Base-by-base conservation (phyloP, 2,329 filamentous ascomycete genomes). In the Epichloe hybrida region DNA sequence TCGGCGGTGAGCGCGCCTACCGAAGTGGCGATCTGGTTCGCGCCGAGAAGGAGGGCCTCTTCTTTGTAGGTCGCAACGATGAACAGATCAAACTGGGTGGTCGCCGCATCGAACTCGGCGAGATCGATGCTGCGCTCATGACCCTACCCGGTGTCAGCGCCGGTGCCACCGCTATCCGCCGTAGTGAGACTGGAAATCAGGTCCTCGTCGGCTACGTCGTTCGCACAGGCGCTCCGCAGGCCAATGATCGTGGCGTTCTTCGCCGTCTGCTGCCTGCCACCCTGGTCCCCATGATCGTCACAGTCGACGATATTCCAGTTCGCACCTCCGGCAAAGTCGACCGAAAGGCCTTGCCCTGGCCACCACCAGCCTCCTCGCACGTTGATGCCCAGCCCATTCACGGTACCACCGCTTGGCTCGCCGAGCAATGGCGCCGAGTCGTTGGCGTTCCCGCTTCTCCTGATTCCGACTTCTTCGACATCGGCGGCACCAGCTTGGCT, bases 41-140 rank as follows among this genome's bases (percentile, higher is more conserved):
- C 21, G 57, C 58, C 23, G 57, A 59, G 23, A 51, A 21, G 8
- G 48, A 57, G 3, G 59, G 59, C 5, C 52, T 55, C 11, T 38
- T 59, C 23, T 60, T 58, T 23, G 46, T 60, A 13, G 59, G 61
- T 23, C 58, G 60, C 5, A 59, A 59, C 36, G 60, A 64, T 44
- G 48, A 57, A n/a, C 59, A 63, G 46, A 58, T 62, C 50, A 64
- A 64, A 53, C 54, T 64, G 21, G 58, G 57, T 4, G 60, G 62
- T 1, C 58, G 61, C 4, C 56, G 61, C 27, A 50, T 61, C 20
- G 62, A 63, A 50, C 57, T 61, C 1, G 60, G 56, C 23, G 61
- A 64, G 41, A 55, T 64, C 42, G 58, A 63, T 39, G 52, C 55
- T 20, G 56, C 53, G 11, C 48, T 61, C 15, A 49, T 56, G 49